These are phyloP conservation scores for Tolypocladium album DNA, from an alignment of 2,329 filamentous ascomycete genomes.

Conservation along the genomic window DNA sequence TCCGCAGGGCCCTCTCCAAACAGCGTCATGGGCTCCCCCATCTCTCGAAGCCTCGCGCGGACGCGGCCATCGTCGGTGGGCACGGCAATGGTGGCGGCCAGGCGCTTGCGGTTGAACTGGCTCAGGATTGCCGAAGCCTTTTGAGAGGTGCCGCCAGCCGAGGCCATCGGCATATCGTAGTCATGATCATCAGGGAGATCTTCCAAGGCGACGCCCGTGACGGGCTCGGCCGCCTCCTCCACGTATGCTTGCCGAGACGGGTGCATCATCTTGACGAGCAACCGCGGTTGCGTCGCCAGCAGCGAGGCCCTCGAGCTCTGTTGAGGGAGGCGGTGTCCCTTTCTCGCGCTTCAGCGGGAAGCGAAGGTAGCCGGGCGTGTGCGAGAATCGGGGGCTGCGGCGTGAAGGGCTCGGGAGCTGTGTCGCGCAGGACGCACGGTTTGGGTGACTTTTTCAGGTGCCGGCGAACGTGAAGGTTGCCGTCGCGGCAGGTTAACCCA, in stretches of 20 bases:
- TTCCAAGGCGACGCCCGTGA: constrained; percentile 37
- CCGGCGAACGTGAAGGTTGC: background rate
- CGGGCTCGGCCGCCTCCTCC: constrained; percentile 63
- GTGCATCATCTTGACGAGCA: constrained; percentile 52
- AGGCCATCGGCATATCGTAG: constrained; percentile 62
- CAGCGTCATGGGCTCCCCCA: constrained; percentile 88
- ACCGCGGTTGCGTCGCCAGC: background rate
- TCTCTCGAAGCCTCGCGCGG: constrained; percentile 65
- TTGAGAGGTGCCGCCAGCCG: constrained; percentile 60
- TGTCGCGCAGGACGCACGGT: background rate
- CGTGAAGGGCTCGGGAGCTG: background rate
- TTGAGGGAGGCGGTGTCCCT: background rate
- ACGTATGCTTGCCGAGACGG: constrained; percentile 89
- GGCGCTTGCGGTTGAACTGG: constrained; percentile 84
- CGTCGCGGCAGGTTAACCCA: background rate
- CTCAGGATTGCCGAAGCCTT: constrained; percentile 76
- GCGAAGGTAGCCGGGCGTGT: background rate
- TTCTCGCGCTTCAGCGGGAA: background rate
- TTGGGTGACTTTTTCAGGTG: background rate
- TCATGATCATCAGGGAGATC: constrained; percentile 61
- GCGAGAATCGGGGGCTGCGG: background rate
- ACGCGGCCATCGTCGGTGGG: constrained; percentile 90
- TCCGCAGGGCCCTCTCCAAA: constrained; percentile 87
- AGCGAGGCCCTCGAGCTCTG: background rate
- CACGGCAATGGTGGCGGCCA: constrained; percentile 80